Evolutionary conservation across 495 filamentous ascomycete species (phyloP).

Genomic region (Astrothelium macrocarpum): DNA sequence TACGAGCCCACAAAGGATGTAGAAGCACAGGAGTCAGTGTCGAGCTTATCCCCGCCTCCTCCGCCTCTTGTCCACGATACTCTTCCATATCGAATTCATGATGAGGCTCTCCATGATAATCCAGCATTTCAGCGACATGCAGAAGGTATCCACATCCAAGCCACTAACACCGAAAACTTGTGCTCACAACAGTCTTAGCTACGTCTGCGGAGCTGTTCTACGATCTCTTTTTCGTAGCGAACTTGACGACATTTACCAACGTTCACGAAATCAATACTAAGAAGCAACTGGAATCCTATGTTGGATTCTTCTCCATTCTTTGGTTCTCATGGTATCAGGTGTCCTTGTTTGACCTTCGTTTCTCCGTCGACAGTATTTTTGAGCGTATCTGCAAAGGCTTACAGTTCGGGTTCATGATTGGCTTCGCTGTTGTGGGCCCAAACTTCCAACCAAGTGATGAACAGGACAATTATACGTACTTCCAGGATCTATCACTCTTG

Average conservation of each 20-base stretch:
- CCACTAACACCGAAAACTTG: background rate
- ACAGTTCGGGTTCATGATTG: slow-evolving; percentile 55
- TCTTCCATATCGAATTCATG: slow-evolving; percentile 8
- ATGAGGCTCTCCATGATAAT: slow-evolving; percentile 18
- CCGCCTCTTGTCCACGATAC: background rate
- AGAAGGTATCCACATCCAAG: slow-evolving; percentile 10
- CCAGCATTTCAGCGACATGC: slow-evolving; percentile 24
- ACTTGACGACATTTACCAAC: slow-evolving; percentile 26
- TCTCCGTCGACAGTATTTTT: slow-evolving; percentile 56
- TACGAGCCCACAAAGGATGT: background rate
- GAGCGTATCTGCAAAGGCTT: slow-evolving; percentile 53
- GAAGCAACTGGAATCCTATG: slow-evolving; percentile 40
- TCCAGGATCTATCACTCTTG: slow-evolving; percentile 44
- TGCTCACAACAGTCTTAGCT: slow-evolving; percentile 5
- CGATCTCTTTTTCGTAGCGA: slow-evolving; percentile 30
- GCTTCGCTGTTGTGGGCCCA: slow-evolving; percentile 52
- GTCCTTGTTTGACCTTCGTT: slow-evolving; percentile 59
- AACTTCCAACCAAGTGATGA: slow-evolving; percentile 41
- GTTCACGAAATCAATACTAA: slow-evolving; percentile 30
- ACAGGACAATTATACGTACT: slow-evolving; percentile 36
- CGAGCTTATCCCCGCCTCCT: background rate
- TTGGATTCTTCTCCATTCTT: slow-evolving; percentile 56
- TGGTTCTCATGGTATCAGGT: slow-evolving; percentile 69
- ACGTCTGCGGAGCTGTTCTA: slow-evolving; percentile 28
- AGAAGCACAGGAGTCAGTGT: background rate